A percentile compares a stretch with the other conserved stretches of the same genome.
These are phyloP conservation scores for Irpex sp. DNA, from an alignment of 1,284 basidiomycete genomes.

Conservation along the genomic window DNA sequence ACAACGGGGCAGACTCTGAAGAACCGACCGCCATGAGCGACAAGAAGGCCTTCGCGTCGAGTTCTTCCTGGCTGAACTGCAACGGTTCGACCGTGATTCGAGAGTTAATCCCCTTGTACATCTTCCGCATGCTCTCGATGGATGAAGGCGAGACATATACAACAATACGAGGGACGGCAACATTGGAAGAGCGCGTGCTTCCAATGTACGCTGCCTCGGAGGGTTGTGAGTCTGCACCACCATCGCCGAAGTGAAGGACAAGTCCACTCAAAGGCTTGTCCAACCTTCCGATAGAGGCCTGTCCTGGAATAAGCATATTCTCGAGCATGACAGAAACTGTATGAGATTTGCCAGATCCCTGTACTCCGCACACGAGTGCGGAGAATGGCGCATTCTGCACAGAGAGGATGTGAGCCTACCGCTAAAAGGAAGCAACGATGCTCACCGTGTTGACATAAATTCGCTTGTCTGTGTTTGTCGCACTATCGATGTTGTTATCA, in stretches of 20 bases:
- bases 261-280: constrained; percentile 55
- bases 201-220: constrained; percentile 66
- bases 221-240: constrained; percentile 50
- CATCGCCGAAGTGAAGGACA: constrained; percentile 68
- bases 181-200: constrained; percentile 30
- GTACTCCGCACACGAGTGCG: constrained; percentile 29
- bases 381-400: constrained; percentile 34
- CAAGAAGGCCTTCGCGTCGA: constrained; percentile 63
- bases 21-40: constrained; percentile 66
- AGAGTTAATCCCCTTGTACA: constrained; percentile 50
- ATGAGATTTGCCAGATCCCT: constrained; percentile 69
- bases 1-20: constrained; percentile 57
- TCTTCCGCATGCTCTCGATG: constrained; percentile 51
- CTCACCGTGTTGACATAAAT: constrained; percentile 32
- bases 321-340: constrained; percentile 64
- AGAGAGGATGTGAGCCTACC: not conserved
- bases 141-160: constrained; percentile 66
- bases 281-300: constrained; percentile 44
- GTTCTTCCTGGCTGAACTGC: constrained; percentile 53
- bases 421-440: not conserved
- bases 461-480: constrained; percentile 20
- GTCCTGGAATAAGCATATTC: constrained; percentile 56
- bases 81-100: constrained; percentile 53
- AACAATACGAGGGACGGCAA: constrained; percentile 44
- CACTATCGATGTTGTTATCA: constrained; percentile 6